These are phyloP conservation scores for Candida parachauliodes DNA, from an alignment of 805 yeast species.

Conservation along the genomic window DNA sequence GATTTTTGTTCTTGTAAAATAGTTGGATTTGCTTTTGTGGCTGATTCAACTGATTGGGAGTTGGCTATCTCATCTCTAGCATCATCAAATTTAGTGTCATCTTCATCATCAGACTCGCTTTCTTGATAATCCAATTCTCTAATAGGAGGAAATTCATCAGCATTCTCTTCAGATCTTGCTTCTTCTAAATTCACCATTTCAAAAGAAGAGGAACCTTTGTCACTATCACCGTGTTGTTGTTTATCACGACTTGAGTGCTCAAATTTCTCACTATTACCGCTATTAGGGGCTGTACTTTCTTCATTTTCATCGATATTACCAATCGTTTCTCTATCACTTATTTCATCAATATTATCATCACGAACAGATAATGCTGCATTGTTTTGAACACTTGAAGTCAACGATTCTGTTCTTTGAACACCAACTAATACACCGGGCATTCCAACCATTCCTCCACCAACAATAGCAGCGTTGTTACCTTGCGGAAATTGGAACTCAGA, in stretches of 20 bases:
- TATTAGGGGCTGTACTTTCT: constrained; percentile 20
- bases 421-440: constrained; percentile 44
- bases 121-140: constrained; percentile 53
- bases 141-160: constrained; percentile 52
- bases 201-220: constrained; percentile 44
- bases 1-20: constrained; percentile 1
- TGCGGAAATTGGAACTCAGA: constrained; percentile 47
- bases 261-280: constrained; percentile 17
- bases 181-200: constrained; percentile 53
- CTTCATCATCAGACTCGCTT: constrained; percentile 41
- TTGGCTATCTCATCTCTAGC: constrained; percentile 28
- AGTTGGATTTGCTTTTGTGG: constrained; percentile 13
- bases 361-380: constrained; percentile 90
- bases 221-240: constrained; percentile 28
- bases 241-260: constrained; percentile 11
- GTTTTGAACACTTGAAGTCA: constrained; percentile 87
- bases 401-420: constrained; percentile 67
- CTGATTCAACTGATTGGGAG: not conserved
- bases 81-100: constrained; percentile 33
- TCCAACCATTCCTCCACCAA: constrained; percentile 40
- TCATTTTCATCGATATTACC: constrained; percentile 20
- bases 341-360: constrained; percentile 54
- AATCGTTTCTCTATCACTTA: constrained; percentile 41
- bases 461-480: constrained; percentile 26
- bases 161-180: constrained; percentile 16